Percentiles rank a stretch among this genome's conserved stretches.
Evolutionary conservation across 805 yeast species (phyloP).

Genomic region (Jamesozyma jinghongensis): DNA sequence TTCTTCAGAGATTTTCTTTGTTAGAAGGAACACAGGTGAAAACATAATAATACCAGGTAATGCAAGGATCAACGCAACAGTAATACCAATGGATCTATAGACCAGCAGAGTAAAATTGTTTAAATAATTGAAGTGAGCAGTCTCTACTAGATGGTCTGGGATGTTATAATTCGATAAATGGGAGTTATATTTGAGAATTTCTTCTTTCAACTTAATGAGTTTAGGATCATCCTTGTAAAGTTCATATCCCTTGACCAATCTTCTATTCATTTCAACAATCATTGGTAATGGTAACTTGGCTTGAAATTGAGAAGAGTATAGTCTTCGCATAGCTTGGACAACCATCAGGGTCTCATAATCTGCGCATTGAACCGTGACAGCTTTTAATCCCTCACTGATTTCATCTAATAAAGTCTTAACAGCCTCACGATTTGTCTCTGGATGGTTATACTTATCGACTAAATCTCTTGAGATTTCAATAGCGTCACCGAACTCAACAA

Average conservation of each 20-base stretch:
- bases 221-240: conserved; percentile 63
- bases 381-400: conserved; percentile 61
- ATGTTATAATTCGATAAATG: conserved; percentile 58
- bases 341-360: conserved; percentile 86
- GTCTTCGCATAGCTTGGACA: conserved; percentile 83
- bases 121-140: conserved; percentile 41
- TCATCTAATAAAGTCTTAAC: conserved; percentile 61
- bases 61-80: conserved; percentile 51
- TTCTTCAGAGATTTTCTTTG: conserved; percentile 61
- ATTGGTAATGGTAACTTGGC: conserved; percentile 68
- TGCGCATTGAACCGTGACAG: conserved; percentile 82
- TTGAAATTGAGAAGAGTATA: conserved; percentile 54
- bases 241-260: conserved; percentile 74
- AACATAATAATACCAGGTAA: conserved; percentile 85
- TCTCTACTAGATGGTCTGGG: conserved; percentile 44
- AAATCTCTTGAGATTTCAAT: conserved; percentile 54
- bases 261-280: conserved; percentile 82
- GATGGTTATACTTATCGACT: conserved; percentile 54
- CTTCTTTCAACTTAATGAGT: conserved; percentile 48
- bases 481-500: conserved; percentile 88
- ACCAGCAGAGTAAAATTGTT: conserved; percentile 45
- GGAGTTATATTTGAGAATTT: conserved; percentile 65
- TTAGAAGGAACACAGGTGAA: conserved; percentile 76
- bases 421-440: conserved; percentile 50
- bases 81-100: conserved; percentile 47